Percentiles rank a stretch among this genome's conserved stretches.
Evolutionary conservation across 1,139 yeast genomes (phyloP).

Genomic region (Candida sojae): DNA sequence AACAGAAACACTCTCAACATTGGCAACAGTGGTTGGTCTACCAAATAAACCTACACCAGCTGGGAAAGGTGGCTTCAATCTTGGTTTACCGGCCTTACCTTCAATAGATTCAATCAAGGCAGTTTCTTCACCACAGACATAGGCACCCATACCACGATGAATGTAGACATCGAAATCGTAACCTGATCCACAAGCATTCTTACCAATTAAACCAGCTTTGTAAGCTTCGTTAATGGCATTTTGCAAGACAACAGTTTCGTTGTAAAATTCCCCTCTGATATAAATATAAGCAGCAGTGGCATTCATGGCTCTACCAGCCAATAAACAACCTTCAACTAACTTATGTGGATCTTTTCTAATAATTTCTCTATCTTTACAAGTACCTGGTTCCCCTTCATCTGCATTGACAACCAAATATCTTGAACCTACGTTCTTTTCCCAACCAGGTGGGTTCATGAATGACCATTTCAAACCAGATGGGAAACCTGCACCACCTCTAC

Average conservation of each 20-base stretch:
- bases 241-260: constrained; percentile 72
- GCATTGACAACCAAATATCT: constrained; percentile 87
- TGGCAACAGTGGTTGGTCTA: constrained; percentile 86
- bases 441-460: constrained; percentile 91
- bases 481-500: constrained; percentile 93
- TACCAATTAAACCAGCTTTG: constrained; percentile 75
- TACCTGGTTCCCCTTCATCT: constrained; percentile 94
- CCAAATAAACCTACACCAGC: constrained; percentile 92
- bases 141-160: constrained; percentile 92
- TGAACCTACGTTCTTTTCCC: constrained; percentile 87
- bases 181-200: constrained; percentile 84
- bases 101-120: constrained; percentile 84
- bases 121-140: constrained; percentile 89
- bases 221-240: constrained; percentile 85
- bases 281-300: constrained; percentile 91
- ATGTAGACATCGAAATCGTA: constrained; percentile 78
- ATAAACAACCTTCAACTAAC: constrained; percentile 82
- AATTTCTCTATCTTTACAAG: constrained; percentile 89
- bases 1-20: constrained; percentile 86
- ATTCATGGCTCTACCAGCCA: constrained; percentile 90
- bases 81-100: constrained; percentile 91
- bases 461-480: constrained; percentile 92
- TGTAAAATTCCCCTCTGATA: constrained; percentile 85
- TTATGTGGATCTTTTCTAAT: constrained; percentile 89
- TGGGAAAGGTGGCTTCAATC: constrained; percentile 92